Evolutionary conservation across 345 rosid genomes (phyloP).

Genomic region (Aquilaria yunnanensis): DNA sequence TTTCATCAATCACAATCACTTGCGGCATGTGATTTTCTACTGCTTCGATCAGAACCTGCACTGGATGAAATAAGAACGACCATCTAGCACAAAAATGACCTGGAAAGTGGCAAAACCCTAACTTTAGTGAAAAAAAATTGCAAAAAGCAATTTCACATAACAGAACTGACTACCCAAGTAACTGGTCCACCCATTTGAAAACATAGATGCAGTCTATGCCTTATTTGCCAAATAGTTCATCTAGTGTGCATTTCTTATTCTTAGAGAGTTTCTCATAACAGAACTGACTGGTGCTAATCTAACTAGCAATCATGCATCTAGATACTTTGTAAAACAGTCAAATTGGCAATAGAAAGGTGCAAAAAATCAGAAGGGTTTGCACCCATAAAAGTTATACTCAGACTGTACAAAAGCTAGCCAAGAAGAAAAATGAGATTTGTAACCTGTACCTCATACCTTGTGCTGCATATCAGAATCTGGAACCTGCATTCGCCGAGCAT

Average conservation of each 20-base stretch:
- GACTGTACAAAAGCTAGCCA: background rate
- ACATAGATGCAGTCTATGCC: too few relatives aligned
- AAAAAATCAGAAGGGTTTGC: too few relatives aligned
- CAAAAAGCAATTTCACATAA: background rate
- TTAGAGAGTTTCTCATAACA: too few relatives aligned
- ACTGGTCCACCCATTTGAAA: too few relatives aligned
- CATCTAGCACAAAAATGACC: background rate
- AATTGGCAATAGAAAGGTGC: too few relatives aligned
- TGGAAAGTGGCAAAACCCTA: background rate
- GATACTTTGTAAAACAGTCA: too few relatives aligned
- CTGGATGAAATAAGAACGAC: conserved; percentile 3
- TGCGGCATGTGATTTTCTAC: conserved; percentile 98
- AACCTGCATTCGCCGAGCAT: conserved; percentile 97
- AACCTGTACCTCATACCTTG: conserved; percentile 38
- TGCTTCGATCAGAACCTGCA: conserved; percentile 80
- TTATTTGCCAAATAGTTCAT: too few relatives aligned
- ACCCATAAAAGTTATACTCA: too few relatives aligned
- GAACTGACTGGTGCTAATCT: too few relatives aligned
- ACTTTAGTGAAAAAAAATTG: background rate
- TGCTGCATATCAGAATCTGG: conserved; percentile 80
- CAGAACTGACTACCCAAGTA: too few relatives aligned
- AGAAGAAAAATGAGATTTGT: conserved; percentile 1
- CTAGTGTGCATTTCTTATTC: too few relatives aligned
- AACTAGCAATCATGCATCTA: too few relatives aligned
- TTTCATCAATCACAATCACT: conserved; percentile 93